Base-by-base conservation (phyloP, 177 flowering plant species). In the Vitis hybrid region DNA sequence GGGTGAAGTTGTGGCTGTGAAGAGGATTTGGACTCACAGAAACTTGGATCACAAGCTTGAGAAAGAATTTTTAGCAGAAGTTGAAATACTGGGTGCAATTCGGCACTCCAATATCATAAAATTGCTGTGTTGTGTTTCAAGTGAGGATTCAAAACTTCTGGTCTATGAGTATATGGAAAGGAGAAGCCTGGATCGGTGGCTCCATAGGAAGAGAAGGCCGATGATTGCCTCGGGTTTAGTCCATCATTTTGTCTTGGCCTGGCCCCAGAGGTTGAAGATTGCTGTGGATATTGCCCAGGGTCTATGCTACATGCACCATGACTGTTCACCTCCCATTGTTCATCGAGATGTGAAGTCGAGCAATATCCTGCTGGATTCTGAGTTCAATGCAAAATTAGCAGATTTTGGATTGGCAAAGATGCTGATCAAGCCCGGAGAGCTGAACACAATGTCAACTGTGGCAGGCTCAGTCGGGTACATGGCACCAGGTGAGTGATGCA, bases 371-470 rank as follows among this genome's bases (percentile, higher is more conserved):
- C 66, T 93, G 66, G 98, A 91, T 67, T 65, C 81, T 2, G 81
- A 86, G 16, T 90, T 89, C 79, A 83, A 79, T 66, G 92, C 95
- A 0, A 87, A 76, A 72, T 79, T 93, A 11, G 93, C 95, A 6
- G 98, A 93, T 78, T 93, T 93, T 67, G 98, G 98, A 12, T 65
- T 93, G 3, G 98, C 98, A 11, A 83, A 72, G 79, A 77, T 83
- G 62, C 73, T 89, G 73, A 55, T 52, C n/a, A 82, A 78, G 69
- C 66, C 55, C 1, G 89, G 84, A 51, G 89, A 81, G 61, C 69
- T 72, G 5, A 77, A 80, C 6, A 74, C 84, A 5, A 65, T 86
- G 80, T 86, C 97, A 5, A 67, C 78, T 3, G 82, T 90, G 0
- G 92, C 88, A 2, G 97, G 96, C 53, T 84, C 97, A 12, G 77